Evolutionary conservation across 2,329 filamentous ascomycete species (phyloP).

Genomic region (Aaosphaeria arxii): DNA sequence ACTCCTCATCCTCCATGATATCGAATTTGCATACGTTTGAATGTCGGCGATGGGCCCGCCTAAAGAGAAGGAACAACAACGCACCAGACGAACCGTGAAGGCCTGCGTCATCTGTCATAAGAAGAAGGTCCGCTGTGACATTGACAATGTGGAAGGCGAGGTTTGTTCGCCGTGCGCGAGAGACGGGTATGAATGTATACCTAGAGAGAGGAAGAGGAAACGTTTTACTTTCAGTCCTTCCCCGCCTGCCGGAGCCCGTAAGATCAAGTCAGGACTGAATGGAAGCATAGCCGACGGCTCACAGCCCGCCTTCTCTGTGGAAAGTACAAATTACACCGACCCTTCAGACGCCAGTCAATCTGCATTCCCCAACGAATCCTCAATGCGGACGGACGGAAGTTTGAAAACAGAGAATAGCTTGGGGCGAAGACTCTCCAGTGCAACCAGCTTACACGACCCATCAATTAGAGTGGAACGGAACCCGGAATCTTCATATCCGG

Average conservation of each 20-base stretch:
- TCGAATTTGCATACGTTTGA: no score
- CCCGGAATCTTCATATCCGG: conserved; percentile 13
- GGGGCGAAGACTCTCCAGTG: conserved; percentile 18
- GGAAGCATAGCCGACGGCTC: conserved; percentile 6
- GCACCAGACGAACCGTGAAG: conserved; percentile 26
- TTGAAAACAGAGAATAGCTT: conserved; percentile 16
- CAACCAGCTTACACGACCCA: conserved; percentile 15
- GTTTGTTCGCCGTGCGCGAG: conserved; percentile 37
- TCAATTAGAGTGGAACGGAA: conserved; percentile 16
- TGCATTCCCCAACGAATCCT: conserved; percentile 1
- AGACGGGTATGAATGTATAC: conserved; percentile 32
- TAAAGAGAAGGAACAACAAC: conserved; percentile 8
- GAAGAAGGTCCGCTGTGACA: conserved; percentile 36
- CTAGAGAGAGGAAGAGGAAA: conserved; percentile 29
- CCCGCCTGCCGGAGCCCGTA: conserved; percentile 16
- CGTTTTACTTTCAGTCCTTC: conserved; percentile 31
- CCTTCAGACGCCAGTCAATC: conserved; percentile 3
- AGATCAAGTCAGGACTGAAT: conserved; percentile 7
- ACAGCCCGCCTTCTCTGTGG: conserved; percentile 6
- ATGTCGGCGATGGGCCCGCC: neutral
- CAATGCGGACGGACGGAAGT: conserved; percentile 8
- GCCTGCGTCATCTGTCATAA: conserved; percentile 45
- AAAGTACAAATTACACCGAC: conserved; percentile 3
- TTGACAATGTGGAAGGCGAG: conserved; percentile 30
- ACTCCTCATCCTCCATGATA: no score